These are phyloP conservation scores for Colletotrichum sp. DNA, from an alignment of 2,329 filamentous ascomycete species.

Conservation along the genomic window DNA sequence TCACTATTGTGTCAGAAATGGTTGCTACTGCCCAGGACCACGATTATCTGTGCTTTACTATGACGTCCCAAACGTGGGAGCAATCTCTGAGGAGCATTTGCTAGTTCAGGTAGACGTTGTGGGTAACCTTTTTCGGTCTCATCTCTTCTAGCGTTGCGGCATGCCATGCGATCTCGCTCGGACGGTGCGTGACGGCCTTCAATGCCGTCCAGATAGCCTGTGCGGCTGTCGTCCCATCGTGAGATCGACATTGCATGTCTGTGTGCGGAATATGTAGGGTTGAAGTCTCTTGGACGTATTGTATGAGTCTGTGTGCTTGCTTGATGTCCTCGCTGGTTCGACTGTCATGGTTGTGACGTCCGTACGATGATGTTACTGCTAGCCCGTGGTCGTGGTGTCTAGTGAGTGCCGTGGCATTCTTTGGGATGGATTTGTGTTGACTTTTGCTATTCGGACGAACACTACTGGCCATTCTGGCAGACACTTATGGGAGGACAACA, in stretches of 20 bases:
- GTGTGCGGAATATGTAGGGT: background rate
- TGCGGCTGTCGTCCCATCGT: background rate
- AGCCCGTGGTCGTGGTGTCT: no score
- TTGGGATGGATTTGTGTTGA: no score
- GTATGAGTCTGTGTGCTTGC: background rate
- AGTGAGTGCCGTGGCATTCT: no score
- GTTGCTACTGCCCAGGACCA: background rate
- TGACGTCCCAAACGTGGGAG: background rate
- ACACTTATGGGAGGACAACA: no score
- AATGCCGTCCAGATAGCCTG: background rate
- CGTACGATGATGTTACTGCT: no score
- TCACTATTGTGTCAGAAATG: background rate
- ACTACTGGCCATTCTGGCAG: no score
- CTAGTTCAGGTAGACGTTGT: background rate
- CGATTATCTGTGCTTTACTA: background rate
- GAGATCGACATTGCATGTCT: background rate
- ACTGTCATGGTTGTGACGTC: no score
- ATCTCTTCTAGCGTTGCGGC: background rate
- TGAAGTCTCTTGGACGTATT: background rate
- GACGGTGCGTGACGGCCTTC: background rate
- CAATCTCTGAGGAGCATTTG: background rate
- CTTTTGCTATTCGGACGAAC: no score
- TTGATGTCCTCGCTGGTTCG: background rate
- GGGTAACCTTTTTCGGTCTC: background rate
- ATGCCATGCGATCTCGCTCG: background rate